Evolutionary conservation across 1,284 basidiomycete genomes (phyloP), one percentile per base, ranked within the genome.

Genomic region (Rhodofomes roseus): DNA sequence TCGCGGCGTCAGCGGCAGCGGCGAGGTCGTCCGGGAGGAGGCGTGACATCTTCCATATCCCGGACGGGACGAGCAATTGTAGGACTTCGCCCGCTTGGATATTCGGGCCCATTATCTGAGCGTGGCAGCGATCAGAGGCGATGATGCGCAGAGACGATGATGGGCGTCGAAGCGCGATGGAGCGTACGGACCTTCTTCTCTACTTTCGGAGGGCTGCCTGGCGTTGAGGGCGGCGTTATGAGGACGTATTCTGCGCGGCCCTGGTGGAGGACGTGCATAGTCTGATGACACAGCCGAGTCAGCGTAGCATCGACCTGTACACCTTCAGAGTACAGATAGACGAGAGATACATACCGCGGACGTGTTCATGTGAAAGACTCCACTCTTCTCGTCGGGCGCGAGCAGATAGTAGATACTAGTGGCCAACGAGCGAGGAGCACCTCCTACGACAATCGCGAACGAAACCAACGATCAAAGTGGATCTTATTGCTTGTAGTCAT

Each of bases 371-470:
- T 81, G 78, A 60, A 81, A 72, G n/a, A 74, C 66, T 1, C 80
- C 77, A 34, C 68, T 69, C 1, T 75, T 71, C 41, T 72, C 72
- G 22, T 77, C 74, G 27, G 73, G 66, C 11, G 74, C 75, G 16
- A 81, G 71, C n/a, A 82, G 68, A 63, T 81, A 82, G 66, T 77
- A 80, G 55, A 82, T 81, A 25, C 76, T 70, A 2, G 78, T 79
- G 7, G 74, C 73, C 16, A 79, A 67, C 1, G 73, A 65, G 2
- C 76, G 70, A 18, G 60, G 62, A 9, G 69, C 68, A 11, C 67
- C 66, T 36, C 66, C 75, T 76, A 48, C 20, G 40, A 14, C n/a
- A n/a, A n/a, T n/a, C 37, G 7, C 31, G 9, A 27, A 18, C 39
- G 18, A 22, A 40, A 18, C 16, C 20, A 12, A 4, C 48, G 22